Evolutionary conservation across 2,329 filamentous ascomycete species (phyloP), one percentile per base, ranked within the genome.

Genomic region (Karstenula rhodostoma): DNA sequence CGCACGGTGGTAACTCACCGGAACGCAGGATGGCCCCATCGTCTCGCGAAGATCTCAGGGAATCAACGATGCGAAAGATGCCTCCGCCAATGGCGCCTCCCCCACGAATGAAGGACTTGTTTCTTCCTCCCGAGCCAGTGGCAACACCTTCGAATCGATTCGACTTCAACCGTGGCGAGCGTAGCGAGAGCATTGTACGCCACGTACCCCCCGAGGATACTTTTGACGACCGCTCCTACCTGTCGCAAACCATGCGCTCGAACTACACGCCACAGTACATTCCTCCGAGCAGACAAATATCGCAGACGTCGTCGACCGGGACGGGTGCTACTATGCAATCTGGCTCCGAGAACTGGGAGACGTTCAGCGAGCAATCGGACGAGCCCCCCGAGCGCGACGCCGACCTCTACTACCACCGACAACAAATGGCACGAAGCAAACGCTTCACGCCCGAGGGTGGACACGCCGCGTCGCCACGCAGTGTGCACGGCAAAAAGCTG

Each of bases 321-420:
- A 77, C 68, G 19, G 79, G 82, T 23, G 81, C 81, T n/a, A 92
- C 90, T 1, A 85, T 84, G 23, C 84, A 91, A 27, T 93, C 91
- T 5, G 92, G 92, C 1, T 96, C 92, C 3, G 94, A 98, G 79
- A 98, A 98, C 77, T 98, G 94, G 94, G 94, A 98, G 79, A 97
- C 94, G 10, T 98, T 95, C 71, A 94, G 95, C 69, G 92, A 96
- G 75, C 88, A 86, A 66, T 93, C 90, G 62, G 90, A 93, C 71
- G 87, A 89, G 0, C 62, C 93, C 70, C 84, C 85, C 0, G 78
- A 79, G 64, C 71, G 69, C 25, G 93, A 97, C 74, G 89, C 89
- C 4, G 92, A 95, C 62, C 85, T 87, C 10, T 96, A 96, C 77
- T 92, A 92, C 72, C 90, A 91, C 65, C 86, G 90, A 59, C 81